A percentile compares a stretch with the other conserved stretches of the same genome.
phyloP scores from a whole-genome alignment of 2,329 filamentous ascomycete genomes.

The Stemphylium lycopersici region DNA sequence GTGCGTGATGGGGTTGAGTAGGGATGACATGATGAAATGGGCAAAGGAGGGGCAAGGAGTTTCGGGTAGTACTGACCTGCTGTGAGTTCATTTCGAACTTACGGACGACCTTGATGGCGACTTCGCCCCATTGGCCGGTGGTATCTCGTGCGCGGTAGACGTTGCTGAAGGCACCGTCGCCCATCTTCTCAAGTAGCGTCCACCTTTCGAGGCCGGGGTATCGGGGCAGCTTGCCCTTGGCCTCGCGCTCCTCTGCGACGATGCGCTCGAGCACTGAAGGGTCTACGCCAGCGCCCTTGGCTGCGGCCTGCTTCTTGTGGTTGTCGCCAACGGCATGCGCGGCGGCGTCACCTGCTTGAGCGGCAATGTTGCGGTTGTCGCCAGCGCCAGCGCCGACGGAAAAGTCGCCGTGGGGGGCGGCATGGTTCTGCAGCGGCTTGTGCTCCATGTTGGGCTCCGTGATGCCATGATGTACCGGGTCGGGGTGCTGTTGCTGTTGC shows the following conservation, averaged over 20 bases:
- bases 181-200: slow-evolving; percentile 94
- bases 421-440: slow-evolving; percentile 59
- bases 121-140: slow-evolving; percentile 74
- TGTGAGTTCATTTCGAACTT: slow-evolving; percentile 99
- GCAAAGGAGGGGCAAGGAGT: slow-evolving; percentile 6
- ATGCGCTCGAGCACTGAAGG: slow-evolving; percentile 77
- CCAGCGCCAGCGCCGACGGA: slow-evolving; percentile 67
- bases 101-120: slow-evolving; percentile 97
- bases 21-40: slow-evolving; percentile 40
- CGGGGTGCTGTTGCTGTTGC: slow-evolving; percentile 37
- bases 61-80: slow-evolving; percentile 75
- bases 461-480: slow-evolving; percentile 62
- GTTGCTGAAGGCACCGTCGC: slow-evolving; percentile 97
- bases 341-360: slow-evolving; percentile 70
- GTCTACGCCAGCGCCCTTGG: slow-evolving; percentile 57
- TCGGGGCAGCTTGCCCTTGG: slow-evolving; percentile 80
- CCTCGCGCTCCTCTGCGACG: slow-evolving; percentile 89
- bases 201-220: slow-evolving; percentile 88
- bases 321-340: slow-evolving; percentile 67
- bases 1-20: slow-evolving; percentile 30
- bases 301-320: slow-evolving; percentile 60
- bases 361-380: slow-evolving; percentile 68
- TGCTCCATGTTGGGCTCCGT: slow-evolving; percentile 64
- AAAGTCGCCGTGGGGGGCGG: slow-evolving; percentile 61
- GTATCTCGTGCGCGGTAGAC: slow-evolving; percentile 88